These are phyloP conservation scores for Septoria linicola DNA, from an alignment of 2,329 filamentous ascomycete species.

Conservation along the genomic window DNA sequence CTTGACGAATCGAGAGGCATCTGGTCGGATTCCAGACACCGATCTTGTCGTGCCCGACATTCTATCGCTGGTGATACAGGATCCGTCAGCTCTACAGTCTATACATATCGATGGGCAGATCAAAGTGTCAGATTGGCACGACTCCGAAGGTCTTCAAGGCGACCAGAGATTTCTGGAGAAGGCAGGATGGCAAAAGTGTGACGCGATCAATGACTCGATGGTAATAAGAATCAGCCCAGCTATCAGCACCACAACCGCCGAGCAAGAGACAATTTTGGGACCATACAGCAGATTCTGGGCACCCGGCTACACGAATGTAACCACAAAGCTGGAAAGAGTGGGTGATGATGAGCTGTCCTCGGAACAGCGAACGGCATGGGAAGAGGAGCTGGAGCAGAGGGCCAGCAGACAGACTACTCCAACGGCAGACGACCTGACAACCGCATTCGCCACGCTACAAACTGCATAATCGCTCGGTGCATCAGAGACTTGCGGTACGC, in stretches of 20 bases:
- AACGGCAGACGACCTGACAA: no score
- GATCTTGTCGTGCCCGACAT: neutral
- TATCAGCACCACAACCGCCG: no score
- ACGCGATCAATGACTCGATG: neutral
- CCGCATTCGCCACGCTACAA: no score
- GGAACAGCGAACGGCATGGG: neutral
- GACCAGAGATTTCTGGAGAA: neutral
- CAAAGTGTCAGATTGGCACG: neutral
- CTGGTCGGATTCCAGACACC: neutral
- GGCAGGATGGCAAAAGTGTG: neutral
- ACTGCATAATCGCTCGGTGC: no score
- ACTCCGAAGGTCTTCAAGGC: neutral
- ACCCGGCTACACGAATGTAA: no score
- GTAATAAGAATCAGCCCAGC: neutral
- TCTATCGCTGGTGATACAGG: neutral
- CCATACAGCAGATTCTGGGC: no score
- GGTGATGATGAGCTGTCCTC: no score
- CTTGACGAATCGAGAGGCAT: neutral
- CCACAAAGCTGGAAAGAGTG: neutral
- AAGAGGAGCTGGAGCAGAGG: neutral
- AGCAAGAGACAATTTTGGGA: no score
- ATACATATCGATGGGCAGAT: neutral
- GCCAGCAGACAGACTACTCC: no score
- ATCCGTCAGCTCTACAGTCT: neutral
- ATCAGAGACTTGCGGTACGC: no score